Evolutionary conservation across 345 rosid species (phyloP), one percentile per base, ranked within the genome.

Genomic region (Populus davidiana): DNA sequence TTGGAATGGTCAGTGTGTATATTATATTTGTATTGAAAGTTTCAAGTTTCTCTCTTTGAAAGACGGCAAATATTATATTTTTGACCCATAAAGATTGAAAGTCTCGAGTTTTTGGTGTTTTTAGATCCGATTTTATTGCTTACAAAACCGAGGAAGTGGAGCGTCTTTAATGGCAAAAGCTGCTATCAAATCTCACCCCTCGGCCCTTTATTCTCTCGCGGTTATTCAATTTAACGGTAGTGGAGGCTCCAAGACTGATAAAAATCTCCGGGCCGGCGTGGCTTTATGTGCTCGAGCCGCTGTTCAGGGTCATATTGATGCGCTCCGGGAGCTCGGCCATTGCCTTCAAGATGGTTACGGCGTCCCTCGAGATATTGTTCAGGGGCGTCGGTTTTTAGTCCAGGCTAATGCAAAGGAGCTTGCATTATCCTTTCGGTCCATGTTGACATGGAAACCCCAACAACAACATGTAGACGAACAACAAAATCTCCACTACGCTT

Each of bases 301-400:
- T n/a, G 81, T 66, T 31, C 62, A 89, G 8, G 95, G 92, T 56
- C 87, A 91, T 75, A 69, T 88, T 11, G 92, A 90, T 56, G 91
- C 95, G 8, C 80, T 91, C 0, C 83, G 93, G 5, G 95, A 91
- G 85, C 85, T 89, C 13, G 95, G 93, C 29, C 93, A 91, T 77
- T 91, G 93, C 67, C 76, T 91, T 0, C 95, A 87, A 68, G 95
- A 91, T 80, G 95, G 95, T 25, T 91, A 91, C 76, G 95, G 95
- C 43, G 83, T 89, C 23, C 75, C 81, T 4, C 91, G 84, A 11
- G 79, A 87, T 76, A 70, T 84, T 13, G 16, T 77, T 3, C 85
- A 82, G 54, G 95, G 95, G 31, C 92, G 90, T 47, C 89, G 91
- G 12, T 67, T 87, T 8, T 75, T 91, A 59, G 41, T 91, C 70